A percentile compares a stretch with the other conserved stretches of the same genome.
These are phyloP conservation scores for Saccharomycopsis sp. DNA, from an alignment of 805 yeast genomes.

Conservation along the genomic window DNA sequence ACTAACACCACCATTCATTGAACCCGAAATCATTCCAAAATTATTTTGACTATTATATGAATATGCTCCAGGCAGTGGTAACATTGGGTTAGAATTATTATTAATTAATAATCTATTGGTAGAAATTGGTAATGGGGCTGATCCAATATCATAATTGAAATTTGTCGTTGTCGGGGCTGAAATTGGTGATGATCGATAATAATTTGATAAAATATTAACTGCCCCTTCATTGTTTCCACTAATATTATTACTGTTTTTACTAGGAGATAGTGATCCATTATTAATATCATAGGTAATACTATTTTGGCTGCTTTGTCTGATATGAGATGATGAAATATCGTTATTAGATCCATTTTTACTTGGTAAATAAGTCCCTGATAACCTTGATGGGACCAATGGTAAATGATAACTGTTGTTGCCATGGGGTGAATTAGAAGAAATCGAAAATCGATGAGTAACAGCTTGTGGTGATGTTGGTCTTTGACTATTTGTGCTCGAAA, in stretches of 20 bases:
- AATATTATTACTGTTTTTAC: background rate
- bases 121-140: slow-evolving; percentile 15
- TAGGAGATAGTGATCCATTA: background rate
- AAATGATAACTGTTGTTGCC: background rate
- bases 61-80: background rate
- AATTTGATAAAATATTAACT: background rate
- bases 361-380: slow-evolving; percentile 11
- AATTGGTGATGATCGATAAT: too few relatives aligned
- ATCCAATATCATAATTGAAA: slow-evolving; percentile 9
- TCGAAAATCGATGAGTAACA: background rate
- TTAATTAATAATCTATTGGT: background rate
- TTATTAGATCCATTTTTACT: background rate
- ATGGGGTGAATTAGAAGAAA: slow-evolving; percentile 6
- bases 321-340: background rate
- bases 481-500: too few relatives aligned
- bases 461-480: background rate
- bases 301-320: background rate
- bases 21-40: too few relatives aligned
- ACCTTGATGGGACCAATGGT: slow-evolving; percentile 6
- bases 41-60: background rate
- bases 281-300: background rate
- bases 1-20: background rate
- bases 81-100: background rate
- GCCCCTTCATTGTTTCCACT: background rate
- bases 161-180: background rate